phyloP scores from a whole-genome alignment of 345 rosid species.

The Arabis hirsuta region DNA sequence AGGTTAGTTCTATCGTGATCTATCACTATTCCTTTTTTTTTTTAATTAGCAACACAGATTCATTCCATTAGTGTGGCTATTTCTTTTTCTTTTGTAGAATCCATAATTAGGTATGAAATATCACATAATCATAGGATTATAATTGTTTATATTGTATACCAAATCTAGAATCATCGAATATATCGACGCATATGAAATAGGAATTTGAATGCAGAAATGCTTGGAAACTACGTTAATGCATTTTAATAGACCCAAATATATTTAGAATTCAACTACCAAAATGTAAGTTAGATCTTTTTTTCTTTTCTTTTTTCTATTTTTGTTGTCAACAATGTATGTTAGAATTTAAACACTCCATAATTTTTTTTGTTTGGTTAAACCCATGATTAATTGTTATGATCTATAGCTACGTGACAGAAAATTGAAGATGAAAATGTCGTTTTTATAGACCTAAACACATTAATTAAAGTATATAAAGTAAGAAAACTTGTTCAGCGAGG shows the following conservation, averaged over 20 bases:
- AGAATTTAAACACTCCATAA: neutral
- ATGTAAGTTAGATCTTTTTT: neutral
- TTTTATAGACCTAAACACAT: constrained; percentile 41
- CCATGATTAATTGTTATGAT: constrained; percentile 10
- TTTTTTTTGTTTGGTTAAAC: neutral
- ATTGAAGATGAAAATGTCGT: constrained; percentile 30
- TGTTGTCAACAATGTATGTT: constrained; percentile 4
- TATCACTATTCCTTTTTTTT: neutral
- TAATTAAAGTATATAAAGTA: constrained; percentile 39
- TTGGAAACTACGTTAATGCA: neutral
- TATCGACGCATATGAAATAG: neutral
- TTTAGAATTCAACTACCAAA: neutral
- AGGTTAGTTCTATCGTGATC: constrained; percentile 11
- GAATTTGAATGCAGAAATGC: constrained; percentile 10
- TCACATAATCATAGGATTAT: constrained; percentile 21
- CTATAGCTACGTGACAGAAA: constrained; percentile 35
- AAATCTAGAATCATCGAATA: constrained; percentile 4
- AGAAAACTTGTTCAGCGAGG: constrained; percentile 35
- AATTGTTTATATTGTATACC: constrained; percentile 1
- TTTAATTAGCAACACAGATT: neutral
- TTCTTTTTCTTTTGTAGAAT: neutral
- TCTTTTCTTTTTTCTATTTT: neutral
- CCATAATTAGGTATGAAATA: constrained; percentile 6
- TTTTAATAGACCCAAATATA: neutral
- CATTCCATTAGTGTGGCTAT: constrained; percentile 12